These are phyloP conservation scores for Vigna trinervia DNA, from an alignment of 306 rosid genomes.

Conservation along the genomic window DNA sequence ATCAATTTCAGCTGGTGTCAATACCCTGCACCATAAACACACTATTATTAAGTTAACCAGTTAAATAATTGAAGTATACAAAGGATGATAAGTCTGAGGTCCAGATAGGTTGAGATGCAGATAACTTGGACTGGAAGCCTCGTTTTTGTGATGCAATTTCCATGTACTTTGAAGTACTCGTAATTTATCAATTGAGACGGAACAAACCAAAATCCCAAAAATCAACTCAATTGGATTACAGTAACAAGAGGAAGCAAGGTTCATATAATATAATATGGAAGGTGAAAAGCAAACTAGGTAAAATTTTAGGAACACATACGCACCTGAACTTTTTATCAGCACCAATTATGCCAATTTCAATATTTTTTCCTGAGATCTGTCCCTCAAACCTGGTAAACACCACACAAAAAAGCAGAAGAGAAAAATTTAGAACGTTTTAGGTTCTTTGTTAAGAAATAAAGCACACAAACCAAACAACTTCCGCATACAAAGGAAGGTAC, in stretches of 20 bases:
- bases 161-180: neutral
- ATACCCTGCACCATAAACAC: constrained; percentile 70
- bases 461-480: too few species aligned
- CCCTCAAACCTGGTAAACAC: constrained; percentile 76
- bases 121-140: neutral
- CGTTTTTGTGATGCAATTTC: constrained; percentile 4
- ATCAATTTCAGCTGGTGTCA: constrained; percentile 93
- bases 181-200: neutral
- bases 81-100: neutral
- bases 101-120: neutral
- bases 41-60: constrained; percentile 4
- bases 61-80: neutral
- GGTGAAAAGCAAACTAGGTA: neutral
- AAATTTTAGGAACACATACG: constrained; percentile 36
- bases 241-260: neutral
- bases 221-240: neutral
- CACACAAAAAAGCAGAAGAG: constrained; percentile 14
- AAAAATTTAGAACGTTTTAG: neutral
- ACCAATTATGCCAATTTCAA: constrained; percentile 92
- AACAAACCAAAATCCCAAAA: constrained; percentile 27
- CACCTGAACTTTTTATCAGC: constrained; percentile 88
- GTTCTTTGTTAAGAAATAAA: too few species aligned
- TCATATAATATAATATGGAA: constrained; percentile 3
- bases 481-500: too few species aligned
- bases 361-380: constrained; percentile 92